Evolutionary conservation across 306 rosid species (phyloP).

Genomic region (Cucurbita moschata): DNA sequence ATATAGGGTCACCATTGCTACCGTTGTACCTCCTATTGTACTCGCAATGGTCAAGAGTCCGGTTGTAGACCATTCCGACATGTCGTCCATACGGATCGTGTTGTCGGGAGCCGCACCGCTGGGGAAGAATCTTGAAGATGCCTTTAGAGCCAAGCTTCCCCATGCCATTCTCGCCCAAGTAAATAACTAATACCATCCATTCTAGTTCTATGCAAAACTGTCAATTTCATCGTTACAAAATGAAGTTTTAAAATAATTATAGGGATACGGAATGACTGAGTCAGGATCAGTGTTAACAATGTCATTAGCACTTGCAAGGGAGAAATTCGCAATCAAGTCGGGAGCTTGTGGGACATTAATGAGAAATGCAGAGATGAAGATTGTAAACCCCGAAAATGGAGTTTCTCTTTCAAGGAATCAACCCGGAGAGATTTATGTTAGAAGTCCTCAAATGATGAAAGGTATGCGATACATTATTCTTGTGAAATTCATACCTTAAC

Average conservation of each 20-base stretch:
- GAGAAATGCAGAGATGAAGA: conserved; percentile 66
- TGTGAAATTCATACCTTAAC: background rate
- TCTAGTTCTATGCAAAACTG: rapidly evolving
- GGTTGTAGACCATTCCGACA: conserved; percentile 23
- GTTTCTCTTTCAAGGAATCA: conserved; percentile 56
- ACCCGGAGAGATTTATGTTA: conserved; percentile 65
- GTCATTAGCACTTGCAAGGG: conserved; percentile 36
- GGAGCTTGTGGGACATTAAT: conserved; percentile 80
- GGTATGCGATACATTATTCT: conserved; percentile 19
- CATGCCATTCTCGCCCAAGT: conserved; percentile 51
- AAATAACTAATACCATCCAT: background rate
- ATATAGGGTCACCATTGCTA: conserved; percentile 45
- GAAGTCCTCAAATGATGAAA: conserved; percentile 65
- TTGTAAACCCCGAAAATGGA: conserved; percentile 35
- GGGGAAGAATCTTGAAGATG: conserved; percentile 51
- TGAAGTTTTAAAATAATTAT: background rate
- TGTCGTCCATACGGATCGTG: conserved; percentile 52
- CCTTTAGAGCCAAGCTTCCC: conserved; percentile 43
- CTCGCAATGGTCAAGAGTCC: conserved; percentile 47
- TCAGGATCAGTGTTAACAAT: conserved; percentile 52
- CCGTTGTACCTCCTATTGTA: conserved; percentile 68
- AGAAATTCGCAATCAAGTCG: conserved; percentile 14
- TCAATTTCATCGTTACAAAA: too few species aligned
- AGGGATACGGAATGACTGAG: conserved; percentile 97
- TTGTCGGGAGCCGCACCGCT: conserved; percentile 75